A percentile compares a stretch with the other conserved stretches of the same genome.
These are phyloP conservation scores for Aspergillus nanangensis DNA, from an alignment of 495 filamentous ascomycete genomes.

Conservation along the genomic window DNA sequence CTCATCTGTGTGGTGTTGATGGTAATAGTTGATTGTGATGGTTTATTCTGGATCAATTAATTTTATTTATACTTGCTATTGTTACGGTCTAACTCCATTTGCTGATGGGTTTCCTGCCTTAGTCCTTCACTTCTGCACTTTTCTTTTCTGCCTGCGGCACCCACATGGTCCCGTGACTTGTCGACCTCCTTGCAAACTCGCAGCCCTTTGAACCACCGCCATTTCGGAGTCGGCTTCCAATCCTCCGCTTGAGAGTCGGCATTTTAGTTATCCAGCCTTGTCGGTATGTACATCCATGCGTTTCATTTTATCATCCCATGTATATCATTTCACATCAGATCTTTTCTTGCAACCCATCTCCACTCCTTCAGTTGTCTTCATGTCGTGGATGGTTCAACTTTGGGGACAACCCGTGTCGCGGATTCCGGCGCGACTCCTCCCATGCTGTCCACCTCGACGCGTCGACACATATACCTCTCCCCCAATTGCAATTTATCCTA, in stretches of 20 bases:
- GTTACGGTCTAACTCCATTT: constrained; percentile 7
- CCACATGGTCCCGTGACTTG: constrained; percentile 38
- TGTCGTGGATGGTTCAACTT: background rate
- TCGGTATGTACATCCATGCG: constrained; percentile 41
- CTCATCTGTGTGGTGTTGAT: constrained; percentile 17
- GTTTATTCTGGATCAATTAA: background rate
- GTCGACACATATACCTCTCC: constrained; percentile 20
- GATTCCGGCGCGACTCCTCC: constrained; percentile 22
- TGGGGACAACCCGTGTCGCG: constrained; percentile 14
- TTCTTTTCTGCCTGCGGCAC: constrained; percentile 24
- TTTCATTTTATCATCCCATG: constrained; percentile 5
- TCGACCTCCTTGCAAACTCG: constrained; percentile 23
- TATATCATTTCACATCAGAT: too few relatives aligned
- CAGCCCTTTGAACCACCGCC: constrained; percentile 31
- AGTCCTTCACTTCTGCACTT: constrained; percentile 1
- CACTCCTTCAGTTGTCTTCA: too few relatives aligned
- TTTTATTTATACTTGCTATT: background rate
- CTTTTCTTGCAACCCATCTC: too few relatives aligned
- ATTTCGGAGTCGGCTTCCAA: constrained; percentile 37
- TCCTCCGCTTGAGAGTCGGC: constrained; percentile 42
- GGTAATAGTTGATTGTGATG: constrained; percentile 14
- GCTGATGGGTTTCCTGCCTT: constrained; percentile 17
- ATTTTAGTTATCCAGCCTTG: constrained; percentile 44
- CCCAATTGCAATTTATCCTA: constrained; percentile 3
- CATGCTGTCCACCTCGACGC: constrained; percentile 30